These are phyloP conservation scores for Rubus parviflorus DNA, from an alignment of 306 rosid genomes.

Conservation along the genomic window DNA sequence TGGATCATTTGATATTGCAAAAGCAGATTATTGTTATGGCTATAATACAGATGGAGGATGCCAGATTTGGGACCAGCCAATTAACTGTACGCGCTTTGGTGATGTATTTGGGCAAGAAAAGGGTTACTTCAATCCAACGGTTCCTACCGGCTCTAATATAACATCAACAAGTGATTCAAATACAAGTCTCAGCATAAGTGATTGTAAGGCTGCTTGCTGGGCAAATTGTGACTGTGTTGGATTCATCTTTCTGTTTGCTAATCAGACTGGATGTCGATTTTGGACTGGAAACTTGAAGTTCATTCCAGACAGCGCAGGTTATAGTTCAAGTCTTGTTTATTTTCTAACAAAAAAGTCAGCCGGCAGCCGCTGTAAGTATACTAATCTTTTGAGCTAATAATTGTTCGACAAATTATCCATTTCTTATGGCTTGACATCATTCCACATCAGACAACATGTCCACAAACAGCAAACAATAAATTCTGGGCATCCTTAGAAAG, in stretches of 20 bases:
- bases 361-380: not conserved
- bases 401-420: no score
- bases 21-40: not conserved
- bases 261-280: conserved; percentile 14
- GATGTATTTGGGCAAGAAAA: not conserved
- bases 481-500: not conserved
- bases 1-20: not conserved
- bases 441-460: not conserved
- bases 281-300: conserved; percentile 11
- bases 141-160: not conserved
- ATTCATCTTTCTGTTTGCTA: not conserved
- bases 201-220: conserved; percentile 14
- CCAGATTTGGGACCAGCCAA: conserved; percentile 8
- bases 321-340: not conserved
- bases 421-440: not conserved
- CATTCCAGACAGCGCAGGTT: not conserved
- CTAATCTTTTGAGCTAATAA: not conserved
- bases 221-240: conserved; percentile 17
- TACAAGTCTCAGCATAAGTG: conserved; percentile 6
- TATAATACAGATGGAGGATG: not conserved
- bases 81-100: not conserved
- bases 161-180: not conserved
- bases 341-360: not conserved
- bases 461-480: no score
- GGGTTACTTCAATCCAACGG: not conserved